These are phyloP conservation scores for Primulina eburnea DNA, from an alignment of 257 asterid species.

Conservation along the genomic window DNA sequence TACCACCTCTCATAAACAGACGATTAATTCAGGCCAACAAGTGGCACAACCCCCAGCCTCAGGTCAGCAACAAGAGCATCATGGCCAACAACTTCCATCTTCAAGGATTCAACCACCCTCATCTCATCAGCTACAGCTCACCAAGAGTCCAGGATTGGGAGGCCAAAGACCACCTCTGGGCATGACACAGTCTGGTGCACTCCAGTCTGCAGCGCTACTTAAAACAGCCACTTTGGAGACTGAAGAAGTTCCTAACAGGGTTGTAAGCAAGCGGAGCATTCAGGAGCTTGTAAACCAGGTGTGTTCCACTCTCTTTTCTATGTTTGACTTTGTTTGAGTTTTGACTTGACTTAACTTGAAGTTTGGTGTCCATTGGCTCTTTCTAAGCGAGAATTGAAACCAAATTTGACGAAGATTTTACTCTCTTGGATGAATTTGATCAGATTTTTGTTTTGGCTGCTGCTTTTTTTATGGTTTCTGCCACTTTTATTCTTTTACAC, in stretches of 20 bases:
- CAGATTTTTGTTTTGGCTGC: slow-evolving; percentile 4
- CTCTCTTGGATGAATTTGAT: not conserved
- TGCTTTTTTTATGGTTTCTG: slow-evolving; percentile 9
- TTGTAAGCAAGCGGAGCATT: slow-evolving; percentile 78
- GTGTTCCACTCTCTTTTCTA: slow-evolving; percentile 5
- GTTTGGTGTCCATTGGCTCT: slow-evolving; percentile 9
- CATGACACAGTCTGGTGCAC: slow-evolving; percentile 38
- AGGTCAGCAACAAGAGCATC: slow-evolving; percentile 55
- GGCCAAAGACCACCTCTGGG: slow-evolving; percentile 57
- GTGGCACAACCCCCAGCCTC: slow-evolving; percentile 50
- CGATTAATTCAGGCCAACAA: slow-evolving; percentile 45
- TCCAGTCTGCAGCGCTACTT: slow-evolving; percentile 37
- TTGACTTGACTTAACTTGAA: not conserved
- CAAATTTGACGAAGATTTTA: not conserved
- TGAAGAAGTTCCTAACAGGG: slow-evolving; percentile 57
- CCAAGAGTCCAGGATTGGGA: slow-evolving; percentile 58
- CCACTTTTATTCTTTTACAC: slow-evolving; percentile 4
- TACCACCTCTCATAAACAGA: slow-evolving; percentile 48
- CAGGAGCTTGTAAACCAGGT: slow-evolving; percentile 82
- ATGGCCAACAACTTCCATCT: slow-evolving; percentile 50
- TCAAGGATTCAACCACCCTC: slow-evolving; percentile 56
- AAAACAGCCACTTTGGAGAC: slow-evolving; percentile 45
- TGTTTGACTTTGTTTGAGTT: slow-evolving; percentile 6
- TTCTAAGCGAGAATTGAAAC: not conserved
- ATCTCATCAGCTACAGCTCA: slow-evolving; percentile 60